Conservation (phyloP, 2,329 filamentous ascomycete genomes). For the Dendryphion nanum region DNA sequence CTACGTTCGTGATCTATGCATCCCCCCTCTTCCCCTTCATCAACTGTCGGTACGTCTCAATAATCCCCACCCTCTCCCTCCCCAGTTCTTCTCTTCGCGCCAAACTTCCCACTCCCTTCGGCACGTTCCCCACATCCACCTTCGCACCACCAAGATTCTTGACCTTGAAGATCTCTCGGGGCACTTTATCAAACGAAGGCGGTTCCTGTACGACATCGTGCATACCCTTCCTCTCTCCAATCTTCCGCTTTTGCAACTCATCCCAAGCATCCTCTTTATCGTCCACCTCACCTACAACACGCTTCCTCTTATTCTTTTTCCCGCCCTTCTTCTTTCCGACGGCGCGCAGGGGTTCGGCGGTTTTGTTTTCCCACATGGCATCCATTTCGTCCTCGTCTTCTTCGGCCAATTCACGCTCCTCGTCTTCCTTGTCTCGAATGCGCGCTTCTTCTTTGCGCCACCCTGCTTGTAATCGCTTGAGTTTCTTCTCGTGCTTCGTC, state of each 20-base stretch:
- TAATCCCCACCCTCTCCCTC: slow-evolving; percentile 66
- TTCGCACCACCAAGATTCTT: slow-evolving; percentile 61
- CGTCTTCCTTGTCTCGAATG: slow-evolving; percentile 71
- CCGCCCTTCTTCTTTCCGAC: slow-evolving; percentile 50
- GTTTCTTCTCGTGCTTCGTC: slow-evolving; percentile 81
- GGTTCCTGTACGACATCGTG: slow-evolving; percentile 70
- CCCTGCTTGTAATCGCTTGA: slow-evolving; percentile 59
- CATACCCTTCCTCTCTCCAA: slow-evolving; percentile 52
- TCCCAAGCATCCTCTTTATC: slow-evolving; percentile 75
- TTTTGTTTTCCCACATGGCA: slow-evolving; percentile 63
- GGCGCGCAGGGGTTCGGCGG: slow-evolving; percentile 57
- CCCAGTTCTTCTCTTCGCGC: slow-evolving; percentile 71
- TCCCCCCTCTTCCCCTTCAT: slow-evolving; percentile 49
- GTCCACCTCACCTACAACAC: slow-evolving; percentile 49
- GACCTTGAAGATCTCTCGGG: slow-evolving; percentile 64
- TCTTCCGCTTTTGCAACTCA: slow-evolving; percentile 59
- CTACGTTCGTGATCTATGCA: too few relatives aligned
- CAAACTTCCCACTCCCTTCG: slow-evolving; percentile 68
- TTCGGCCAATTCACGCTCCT: slow-evolving; percentile 68
- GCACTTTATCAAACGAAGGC: slow-evolving; percentile 65
- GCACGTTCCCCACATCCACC: slow-evolving; percentile 68
- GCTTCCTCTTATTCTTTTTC: slow-evolving; percentile 49
- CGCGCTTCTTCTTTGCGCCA: slow-evolving; percentile 57
- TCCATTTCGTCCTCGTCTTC: slow-evolving; percentile 62
- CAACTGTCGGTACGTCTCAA: slow-evolving; percentile 70